Conservation (phyloP, 768 basidiomycete species). For the Amanita fuliginea region DNA sequence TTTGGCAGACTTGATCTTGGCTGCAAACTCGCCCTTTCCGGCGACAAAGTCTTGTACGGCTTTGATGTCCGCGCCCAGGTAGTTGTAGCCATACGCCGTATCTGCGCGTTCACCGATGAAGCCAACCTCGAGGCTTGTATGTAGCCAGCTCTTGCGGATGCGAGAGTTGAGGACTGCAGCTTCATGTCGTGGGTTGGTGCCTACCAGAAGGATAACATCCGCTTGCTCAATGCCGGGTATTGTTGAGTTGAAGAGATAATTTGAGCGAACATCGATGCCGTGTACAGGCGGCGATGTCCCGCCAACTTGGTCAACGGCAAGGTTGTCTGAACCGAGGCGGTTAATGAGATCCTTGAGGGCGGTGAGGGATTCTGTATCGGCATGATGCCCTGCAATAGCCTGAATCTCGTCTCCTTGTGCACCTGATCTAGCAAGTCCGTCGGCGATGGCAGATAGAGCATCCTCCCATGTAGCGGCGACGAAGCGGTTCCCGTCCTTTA, state of each 20-base stretch:
- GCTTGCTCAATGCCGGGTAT: slow-evolving; percentile 87
- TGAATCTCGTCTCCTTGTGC: slow-evolving; percentile 90
- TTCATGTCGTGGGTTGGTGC: slow-evolving; percentile 95
- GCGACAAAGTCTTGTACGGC: slow-evolving; percentile 68
- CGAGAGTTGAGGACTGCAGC: slow-evolving; percentile 96
- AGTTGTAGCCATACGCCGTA: slow-evolving; percentile 88
- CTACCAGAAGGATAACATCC: slow-evolving; percentile 87
- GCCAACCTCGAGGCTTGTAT: slow-evolving; percentile 77
- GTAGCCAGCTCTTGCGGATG: slow-evolving; percentile 90
- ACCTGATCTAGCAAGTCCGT: slow-evolving; percentile 71
- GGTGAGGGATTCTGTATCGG: slow-evolving; percentile 90
- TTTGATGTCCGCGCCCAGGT: slow-evolving; percentile 69
- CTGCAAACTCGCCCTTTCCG: slow-evolving; percentile 70
- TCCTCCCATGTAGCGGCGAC: slow-evolving; percentile 87
- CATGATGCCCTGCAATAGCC: slow-evolving; percentile 85
- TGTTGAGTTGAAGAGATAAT: slow-evolving; percentile 93
- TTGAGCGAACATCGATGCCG: slow-evolving; percentile 85
- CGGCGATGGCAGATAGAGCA: slow-evolving; percentile 64
- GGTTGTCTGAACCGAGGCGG: slow-evolving; percentile 90
- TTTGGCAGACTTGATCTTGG: slow-evolving; percentile 84
- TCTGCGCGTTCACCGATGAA: slow-evolving; percentile 87
- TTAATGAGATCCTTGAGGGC: slow-evolving; percentile 91
- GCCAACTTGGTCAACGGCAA: slow-evolving; percentile 62
- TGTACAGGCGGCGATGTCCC: slow-evolving; percentile 63
- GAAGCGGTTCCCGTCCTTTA: slow-evolving; percentile 90